Conservation (phyloP, 108 stramenopile genomes). For the Licmophora abbreviata region DNA sequence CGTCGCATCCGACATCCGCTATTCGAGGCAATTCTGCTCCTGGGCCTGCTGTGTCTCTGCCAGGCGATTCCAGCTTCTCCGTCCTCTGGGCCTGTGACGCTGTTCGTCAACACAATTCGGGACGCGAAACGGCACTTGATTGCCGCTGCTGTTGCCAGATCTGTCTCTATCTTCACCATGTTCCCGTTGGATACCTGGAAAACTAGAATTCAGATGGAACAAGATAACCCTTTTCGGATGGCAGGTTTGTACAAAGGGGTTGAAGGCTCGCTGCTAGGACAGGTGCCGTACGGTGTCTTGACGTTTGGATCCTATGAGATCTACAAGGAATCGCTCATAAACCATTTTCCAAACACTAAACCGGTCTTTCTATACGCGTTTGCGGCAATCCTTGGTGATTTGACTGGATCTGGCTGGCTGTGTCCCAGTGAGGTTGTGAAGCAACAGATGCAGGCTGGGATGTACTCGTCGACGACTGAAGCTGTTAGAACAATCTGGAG, state of each 20-base stretch:
- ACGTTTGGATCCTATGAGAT: constrained; percentile 83
- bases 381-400: constrained; percentile 62
- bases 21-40: no score
- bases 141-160: constrained; percentile 62
- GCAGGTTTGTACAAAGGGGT: constrained; percentile 53
- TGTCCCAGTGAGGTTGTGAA: constrained; percentile 78
- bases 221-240: constrained; percentile 41
- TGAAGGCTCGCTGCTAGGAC: constrained; percentile 55
- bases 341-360: constrained; percentile 38
- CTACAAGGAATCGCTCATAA: constrained; percentile 55
- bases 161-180: constrained; percentile 60
- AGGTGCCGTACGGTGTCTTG: constrained; percentile 75
- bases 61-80: constrained; percentile 1
- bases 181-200: constrained; percentile 84
- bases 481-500: constrained; percentile 47
- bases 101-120: constrained; percentile 31
- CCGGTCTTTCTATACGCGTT: constrained; percentile 52
- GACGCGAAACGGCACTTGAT: constrained; percentile 46
- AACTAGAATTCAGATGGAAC: constrained; percentile 77
- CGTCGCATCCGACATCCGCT: no score
- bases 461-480: constrained; percentile 44
- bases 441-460: constrained; percentile 71
- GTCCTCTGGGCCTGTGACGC: neutral
- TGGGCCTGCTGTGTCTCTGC: no score
- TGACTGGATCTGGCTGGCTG: constrained; percentile 68